Conservation (phyloP, 306 rosid species). For the Rubus parviflorus region DNA sequence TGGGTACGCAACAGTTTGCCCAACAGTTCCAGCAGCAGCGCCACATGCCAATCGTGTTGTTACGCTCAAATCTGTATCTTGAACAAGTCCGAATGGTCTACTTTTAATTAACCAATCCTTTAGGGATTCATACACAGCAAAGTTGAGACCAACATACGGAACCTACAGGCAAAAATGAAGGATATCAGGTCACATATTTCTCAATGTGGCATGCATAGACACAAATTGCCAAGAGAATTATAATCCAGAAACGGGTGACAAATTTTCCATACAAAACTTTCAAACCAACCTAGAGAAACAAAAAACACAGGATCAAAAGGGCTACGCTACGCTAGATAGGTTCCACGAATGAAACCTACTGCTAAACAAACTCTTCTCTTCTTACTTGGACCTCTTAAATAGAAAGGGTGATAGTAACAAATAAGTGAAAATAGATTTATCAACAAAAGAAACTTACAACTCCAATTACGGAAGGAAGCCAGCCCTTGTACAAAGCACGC, state of each 20-base stretch:
- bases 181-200: slow-evolving; percentile 17
- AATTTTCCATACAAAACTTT: background rate
- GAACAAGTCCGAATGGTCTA: slow-evolving; percentile 66
- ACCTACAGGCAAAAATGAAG: slow-evolving; percentile 45
- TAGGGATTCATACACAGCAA: slow-evolving; percentile 91
- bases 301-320: background rate
- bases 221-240: background rate
- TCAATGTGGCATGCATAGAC: background rate
- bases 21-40: slow-evolving; percentile 95
- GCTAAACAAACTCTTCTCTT: background rate
- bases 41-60: slow-evolving; percentile 92
- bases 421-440: background rate
- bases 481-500: slow-evolving; percentile 94
- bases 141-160: slow-evolving; percentile 98
- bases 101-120: slow-evolving; percentile 81
- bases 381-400: background rate
- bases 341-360: background rate
- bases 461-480: slow-evolving; percentile 99
- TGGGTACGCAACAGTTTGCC: slow-evolving; percentile 99
- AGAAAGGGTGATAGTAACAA: slow-evolving; percentile 1
- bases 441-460: slow-evolving; percentile 63
- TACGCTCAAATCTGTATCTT: slow-evolving; percentile 81
- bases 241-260: background rate
- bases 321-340: background rate
- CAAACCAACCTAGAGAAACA: background rate